These are phyloP conservation scores for Cyclotella choctawhatcheeana DNA, from an alignment of 108 stramenopile genomes.

Conservation along the genomic window DNA sequence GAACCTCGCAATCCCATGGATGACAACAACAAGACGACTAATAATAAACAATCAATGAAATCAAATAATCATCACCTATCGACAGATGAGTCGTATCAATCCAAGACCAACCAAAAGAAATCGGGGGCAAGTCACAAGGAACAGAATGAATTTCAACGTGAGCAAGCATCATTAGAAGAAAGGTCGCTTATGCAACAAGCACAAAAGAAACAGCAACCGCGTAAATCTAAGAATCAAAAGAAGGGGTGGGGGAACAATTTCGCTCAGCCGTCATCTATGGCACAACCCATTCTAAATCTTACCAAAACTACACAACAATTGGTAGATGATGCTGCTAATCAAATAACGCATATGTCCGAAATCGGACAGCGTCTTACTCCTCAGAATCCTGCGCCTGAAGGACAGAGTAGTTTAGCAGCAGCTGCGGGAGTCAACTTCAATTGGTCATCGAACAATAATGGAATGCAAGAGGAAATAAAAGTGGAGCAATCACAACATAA, in stretches of 20 bases:
- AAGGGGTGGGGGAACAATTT: constrained; percentile 37
- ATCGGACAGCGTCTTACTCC: constrained; percentile 32
- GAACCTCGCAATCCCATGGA: constrained; percentile 10
- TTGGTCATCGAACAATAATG: constrained; percentile 22
- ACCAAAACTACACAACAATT: constrained; percentile 46
- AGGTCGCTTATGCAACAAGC: constrained; percentile 38
- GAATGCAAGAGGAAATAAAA: not conserved
- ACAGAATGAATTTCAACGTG: constrained; percentile 42
- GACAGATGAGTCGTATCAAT: not conserved
- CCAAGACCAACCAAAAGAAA: not conserved
- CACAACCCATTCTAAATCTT: constrained; percentile 41
- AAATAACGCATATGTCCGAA: constrained; percentile 41
- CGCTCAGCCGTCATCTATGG: constrained; percentile 17
- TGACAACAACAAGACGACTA: constrained; percentile 2
- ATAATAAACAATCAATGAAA: not conserved
- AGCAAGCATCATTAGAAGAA: constrained; percentile 49
- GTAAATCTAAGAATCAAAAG: constrained; percentile 29
- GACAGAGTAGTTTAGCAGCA: constrained; percentile 41
- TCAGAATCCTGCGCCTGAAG: no score
- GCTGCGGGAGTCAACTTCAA: constrained; percentile 31
- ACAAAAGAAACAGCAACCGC: constrained; percentile 38
- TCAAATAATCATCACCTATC: no score
- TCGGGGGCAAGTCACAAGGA: constrained; percentile 14
- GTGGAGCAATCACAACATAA: constrained; percentile 21
- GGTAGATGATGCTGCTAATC: constrained; percentile 47